Evolutionary conservation across 1,284 basidiomycete genomes (phyloP).

Genomic region (Puccinia novopanici): DNA sequence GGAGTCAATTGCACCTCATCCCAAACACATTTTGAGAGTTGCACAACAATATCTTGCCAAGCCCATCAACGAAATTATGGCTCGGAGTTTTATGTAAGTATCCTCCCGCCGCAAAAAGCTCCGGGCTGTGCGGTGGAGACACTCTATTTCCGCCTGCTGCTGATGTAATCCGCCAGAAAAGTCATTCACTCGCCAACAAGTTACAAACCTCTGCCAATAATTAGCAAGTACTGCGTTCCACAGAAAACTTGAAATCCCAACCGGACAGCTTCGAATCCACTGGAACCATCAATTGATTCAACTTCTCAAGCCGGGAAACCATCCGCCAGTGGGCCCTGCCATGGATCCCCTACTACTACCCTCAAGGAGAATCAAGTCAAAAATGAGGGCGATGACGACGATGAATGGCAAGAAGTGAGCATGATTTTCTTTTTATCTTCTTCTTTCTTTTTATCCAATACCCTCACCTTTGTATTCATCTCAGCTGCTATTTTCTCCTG

Average conservation of each 20-base stretch:
- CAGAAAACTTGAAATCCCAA: not conserved
- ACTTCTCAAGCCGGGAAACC: not conserved
- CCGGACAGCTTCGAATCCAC: not conserved
- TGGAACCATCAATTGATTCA: not conserved
- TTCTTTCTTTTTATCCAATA: not conserved
- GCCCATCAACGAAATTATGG: too few relatives aligned
- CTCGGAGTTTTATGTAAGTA: too few relatives aligned
- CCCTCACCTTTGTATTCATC: conserved; percentile 5
- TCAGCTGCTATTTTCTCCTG: not conserved
- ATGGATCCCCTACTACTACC: not conserved
- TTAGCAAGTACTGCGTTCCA: not conserved
- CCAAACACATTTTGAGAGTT: too few relatives aligned
- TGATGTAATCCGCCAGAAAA: not conserved
- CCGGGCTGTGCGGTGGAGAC: not conserved
- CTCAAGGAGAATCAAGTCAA: not conserved
- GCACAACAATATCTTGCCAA: too few relatives aligned
- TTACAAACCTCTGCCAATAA: not conserved
- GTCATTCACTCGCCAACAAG: too few relatives aligned
- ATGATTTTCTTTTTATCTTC: not conserved
- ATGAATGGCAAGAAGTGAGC: conserved; percentile 49
- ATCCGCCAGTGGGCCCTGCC: not conserved
- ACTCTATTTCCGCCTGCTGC: not conserved
- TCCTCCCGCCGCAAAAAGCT: too few relatives aligned
- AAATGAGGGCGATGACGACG: conserved; percentile 28
- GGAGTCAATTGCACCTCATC: too few relatives aligned